Conservation (phyloP, 305 asterid genomes). For the Fraxinus angustifolia region DNA sequence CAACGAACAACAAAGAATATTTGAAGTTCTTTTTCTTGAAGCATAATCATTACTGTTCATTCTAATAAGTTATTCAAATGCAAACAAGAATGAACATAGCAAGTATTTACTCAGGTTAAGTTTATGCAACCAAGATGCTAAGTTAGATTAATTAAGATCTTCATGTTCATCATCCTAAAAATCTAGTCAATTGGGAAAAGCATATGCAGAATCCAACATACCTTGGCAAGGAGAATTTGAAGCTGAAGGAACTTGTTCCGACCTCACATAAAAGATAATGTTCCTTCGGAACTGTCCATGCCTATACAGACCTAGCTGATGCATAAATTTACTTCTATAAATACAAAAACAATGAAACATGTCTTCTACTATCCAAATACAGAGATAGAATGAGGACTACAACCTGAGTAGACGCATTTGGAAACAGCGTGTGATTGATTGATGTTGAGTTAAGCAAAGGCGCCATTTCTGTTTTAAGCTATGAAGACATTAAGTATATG, state of each 20-base stretch:
- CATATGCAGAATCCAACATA: not conserved
- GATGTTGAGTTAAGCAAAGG: slow-evolving; percentile 42
- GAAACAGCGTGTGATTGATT: slow-evolving; percentile 34
- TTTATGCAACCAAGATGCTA: not conserved
- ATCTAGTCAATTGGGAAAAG: not conserved
- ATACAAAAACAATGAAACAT: slow-evolving; percentile 19
- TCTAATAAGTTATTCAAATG: not conserved
- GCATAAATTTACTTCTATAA: slow-evolving; percentile 17
- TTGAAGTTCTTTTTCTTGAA: not conserved
- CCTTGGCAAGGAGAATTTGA: slow-evolving; percentile 45
- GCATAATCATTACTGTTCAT: not conserved
- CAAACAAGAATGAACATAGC: not conserved
- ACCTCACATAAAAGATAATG: slow-evolving; percentile 34
- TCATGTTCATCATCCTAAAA: slow-evolving; percentile 1
- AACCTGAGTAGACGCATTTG: slow-evolving; percentile 48
- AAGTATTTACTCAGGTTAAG: not conserved
- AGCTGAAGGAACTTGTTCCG: slow-evolving; percentile 42
- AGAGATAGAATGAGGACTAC: slow-evolving; percentile 10
- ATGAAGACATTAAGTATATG: not conserved
- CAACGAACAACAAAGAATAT: not conserved
- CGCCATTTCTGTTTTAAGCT: slow-evolving; percentile 42
- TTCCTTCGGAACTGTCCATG: slow-evolving; percentile 36
- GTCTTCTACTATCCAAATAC: not conserved
- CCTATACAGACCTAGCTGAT: slow-evolving; percentile 49
- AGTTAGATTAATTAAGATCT: not conserved